A percentile compares a stretch with the other conserved stretches of the same genome.
Conservation (phyloP, 768 basidiomycete genomes). For the Lactarius tabidus region DNA sequence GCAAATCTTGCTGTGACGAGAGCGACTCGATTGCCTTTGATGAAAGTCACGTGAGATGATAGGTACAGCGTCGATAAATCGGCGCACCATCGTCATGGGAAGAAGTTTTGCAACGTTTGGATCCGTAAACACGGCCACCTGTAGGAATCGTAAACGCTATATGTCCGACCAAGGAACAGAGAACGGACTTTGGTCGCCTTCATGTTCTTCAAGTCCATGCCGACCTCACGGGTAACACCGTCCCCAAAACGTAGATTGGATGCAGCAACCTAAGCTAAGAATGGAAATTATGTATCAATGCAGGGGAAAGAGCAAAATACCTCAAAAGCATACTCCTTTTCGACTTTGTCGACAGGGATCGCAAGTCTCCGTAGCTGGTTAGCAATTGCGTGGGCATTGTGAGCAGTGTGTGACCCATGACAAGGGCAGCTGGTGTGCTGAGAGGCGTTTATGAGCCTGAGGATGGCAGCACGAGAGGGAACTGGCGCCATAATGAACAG, state of each 20-base stretch:
- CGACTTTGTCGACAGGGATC: constrained; percentile 62
- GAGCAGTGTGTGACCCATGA: constrained; percentile 55
- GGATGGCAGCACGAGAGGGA: constrained; percentile 57
- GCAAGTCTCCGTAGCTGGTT: constrained; percentile 70
- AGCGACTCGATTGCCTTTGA: constrained; percentile 70
- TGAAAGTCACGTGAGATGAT: constrained; percentile 8
- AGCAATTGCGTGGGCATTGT: constrained; percentile 43
- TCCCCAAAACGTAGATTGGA: constrained; percentile 87
- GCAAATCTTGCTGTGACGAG: constrained; percentile 69
- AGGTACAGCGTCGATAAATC: constrained; percentile 4
- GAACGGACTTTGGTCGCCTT: constrained; percentile 72
- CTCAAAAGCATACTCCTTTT: constrained; percentile 94
- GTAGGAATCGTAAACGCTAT: not conserved
- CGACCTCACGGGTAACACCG: constrained; percentile 85
- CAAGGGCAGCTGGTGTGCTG: constrained; percentile 78
- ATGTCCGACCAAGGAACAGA: not conserved
- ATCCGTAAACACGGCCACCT: constrained; percentile 96
- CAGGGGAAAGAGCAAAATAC: constrained; percentile 33
- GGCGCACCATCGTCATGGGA: constrained; percentile 75
- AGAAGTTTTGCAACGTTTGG: constrained; percentile 73
- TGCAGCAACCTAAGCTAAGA: constrained; percentile 61
- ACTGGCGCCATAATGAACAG: constrained; percentile 29
- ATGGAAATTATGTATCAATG: not conserved
- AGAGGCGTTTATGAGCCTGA: constrained; percentile 70
- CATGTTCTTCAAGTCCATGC: constrained; percentile 94